Base-by-base conservation (phyloP, 2,329 filamentous ascomycete genomes). In the Didymellaceae sp. region DNA sequence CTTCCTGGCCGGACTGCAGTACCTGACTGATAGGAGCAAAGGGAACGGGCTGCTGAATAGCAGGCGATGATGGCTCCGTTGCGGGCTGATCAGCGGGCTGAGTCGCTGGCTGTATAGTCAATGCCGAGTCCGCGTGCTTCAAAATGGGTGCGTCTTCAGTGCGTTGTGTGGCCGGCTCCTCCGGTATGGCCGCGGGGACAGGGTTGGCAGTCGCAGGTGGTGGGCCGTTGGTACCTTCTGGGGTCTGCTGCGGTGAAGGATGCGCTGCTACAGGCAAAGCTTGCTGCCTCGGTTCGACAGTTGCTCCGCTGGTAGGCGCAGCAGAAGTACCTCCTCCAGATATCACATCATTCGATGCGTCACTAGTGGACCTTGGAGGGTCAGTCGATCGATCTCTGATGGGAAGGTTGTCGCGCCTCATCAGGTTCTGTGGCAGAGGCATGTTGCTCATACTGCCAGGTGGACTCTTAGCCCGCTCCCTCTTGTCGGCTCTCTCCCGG, bases 401-500 rank as follows among this genome's bases (percentile, higher is more conserved):
- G 38, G 38, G 32, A 22, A 16, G 51, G 21, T 4, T 55, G 5
- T 67, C 66, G 11, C 49, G 52, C 35, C 43, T 52, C 38, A 41
- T 57, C 20, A 70, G 41, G 22, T 57, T 61, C 22, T 65, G 62
- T 2, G 62, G 57, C 13, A 46, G 38, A 16, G 52, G 45, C 33
- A 67, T 26, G 20, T 66, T 62, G 25, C 52, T 59, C 0, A 64
- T 61, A 31, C 63, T 68, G 20, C 65, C 66, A 20, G 75, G 77
- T 9, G 81, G 80, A 50, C 80, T 83, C 63, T 80, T 81, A 13
- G 80, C 76, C 17, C 78, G 72, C 42, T 77, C 78, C 57, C 80
- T 80, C 59, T 82, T 82, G 16, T 76, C 77, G 28, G 82, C 77
- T 49, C 77, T 75, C 22, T 82, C 80, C 51, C 79, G 80, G 22